Conservation (phyloP, 2,329 filamentous ascomycete genomes). For the Blastomyces parvus region DNA sequence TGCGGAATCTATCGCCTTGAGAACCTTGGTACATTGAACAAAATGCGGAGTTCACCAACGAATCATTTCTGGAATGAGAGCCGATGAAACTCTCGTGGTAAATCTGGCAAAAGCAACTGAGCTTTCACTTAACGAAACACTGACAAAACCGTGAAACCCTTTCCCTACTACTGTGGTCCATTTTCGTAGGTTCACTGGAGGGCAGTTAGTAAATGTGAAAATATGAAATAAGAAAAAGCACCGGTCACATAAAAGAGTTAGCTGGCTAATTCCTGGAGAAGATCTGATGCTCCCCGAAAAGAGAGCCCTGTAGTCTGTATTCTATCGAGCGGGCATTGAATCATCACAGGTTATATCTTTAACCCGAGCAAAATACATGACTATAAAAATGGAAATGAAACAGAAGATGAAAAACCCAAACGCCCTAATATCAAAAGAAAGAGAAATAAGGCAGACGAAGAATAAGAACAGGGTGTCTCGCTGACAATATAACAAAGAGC, state of each 20-base stretch:
- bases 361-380: neutral
- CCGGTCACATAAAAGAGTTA: neutral
- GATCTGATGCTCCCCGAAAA: neutral
- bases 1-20: neutral
- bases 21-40: neutral
- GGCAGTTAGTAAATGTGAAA: neutral
- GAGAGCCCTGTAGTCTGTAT: neutral
- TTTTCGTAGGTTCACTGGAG: neutral
- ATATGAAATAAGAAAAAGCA: neutral
- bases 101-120: neutral
- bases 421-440: neutral
- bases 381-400: neutral
- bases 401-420: neutral
- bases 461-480: neutral
- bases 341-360: neutral
- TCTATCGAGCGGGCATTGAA: slow-evolving; percentile 1
- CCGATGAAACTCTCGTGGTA: no score
- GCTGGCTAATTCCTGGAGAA: neutral
- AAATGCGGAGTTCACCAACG: neutral
- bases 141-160: neutral
- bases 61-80: neutral
- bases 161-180: neutral
- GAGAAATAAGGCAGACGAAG: neutral
- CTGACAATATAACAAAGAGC: neutral
- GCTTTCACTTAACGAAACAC: neutral